Evolutionary conservation across 257 asterid genomes (phyloP).

Genomic region (Fraxinus americana): DNA sequence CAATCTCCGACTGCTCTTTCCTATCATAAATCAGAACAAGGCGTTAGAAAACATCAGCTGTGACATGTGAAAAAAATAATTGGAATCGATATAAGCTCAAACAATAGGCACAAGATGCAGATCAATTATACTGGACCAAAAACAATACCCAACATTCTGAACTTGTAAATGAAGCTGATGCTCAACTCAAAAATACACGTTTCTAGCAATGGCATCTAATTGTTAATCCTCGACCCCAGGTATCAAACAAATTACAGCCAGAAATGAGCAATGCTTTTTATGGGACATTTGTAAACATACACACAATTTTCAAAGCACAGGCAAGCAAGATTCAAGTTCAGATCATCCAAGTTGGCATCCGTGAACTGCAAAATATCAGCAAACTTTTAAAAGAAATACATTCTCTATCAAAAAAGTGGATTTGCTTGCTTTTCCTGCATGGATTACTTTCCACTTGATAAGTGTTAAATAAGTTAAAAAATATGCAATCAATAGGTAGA

Average conservation of each 20-base stretch:
- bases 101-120: conserved; percentile 10
- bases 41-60: conserved; percentile 12
- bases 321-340: conserved; percentile 12
- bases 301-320: neutral
- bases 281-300: neutral
- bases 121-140: neutral
- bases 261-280: neutral
- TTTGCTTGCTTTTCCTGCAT: conserved; percentile 10
- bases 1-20: conserved; percentile 96
- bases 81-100: conserved; percentile 5
- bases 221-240: neutral
- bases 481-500: conserved; percentile 2
- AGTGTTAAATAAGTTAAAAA: conserved; percentile 3
- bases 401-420: neutral
- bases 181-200: too few species aligned
- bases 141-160: neutral
- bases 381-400: neutral
- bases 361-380: neutral
- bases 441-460: neutral
- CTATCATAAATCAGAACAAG: conserved; percentile 43
- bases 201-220: neutral
- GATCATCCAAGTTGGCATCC: conserved; percentile 7
- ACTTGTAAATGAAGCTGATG: neutral
- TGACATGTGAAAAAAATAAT: conserved; percentile 19
- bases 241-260: neutral